phyloP scores from a whole-genome alignment of 1,139 yeast species.

The Casaregolazyma suthepensis region DNA sequence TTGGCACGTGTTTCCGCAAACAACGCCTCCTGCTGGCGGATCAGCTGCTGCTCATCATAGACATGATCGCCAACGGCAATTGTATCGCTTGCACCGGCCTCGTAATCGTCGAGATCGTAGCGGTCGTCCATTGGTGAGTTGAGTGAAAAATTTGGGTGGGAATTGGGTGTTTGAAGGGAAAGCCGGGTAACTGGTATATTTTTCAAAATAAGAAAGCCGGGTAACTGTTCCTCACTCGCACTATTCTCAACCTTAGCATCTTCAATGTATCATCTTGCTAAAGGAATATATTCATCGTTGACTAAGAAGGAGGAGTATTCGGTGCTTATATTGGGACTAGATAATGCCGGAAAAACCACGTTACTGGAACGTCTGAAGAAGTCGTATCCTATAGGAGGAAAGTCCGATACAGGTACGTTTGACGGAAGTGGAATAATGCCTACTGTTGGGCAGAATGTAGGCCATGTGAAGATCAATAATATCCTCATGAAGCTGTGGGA shows the following conservation, averaged over 20 bases:
- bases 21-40: slow-evolving; percentile 26
- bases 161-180: not conserved
- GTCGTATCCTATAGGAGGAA: slow-evolving; percentile 29
- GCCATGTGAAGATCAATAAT: slow-evolving; percentile 47
- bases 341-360: slow-evolving; percentile 94
- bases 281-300: slow-evolving; percentile 51
- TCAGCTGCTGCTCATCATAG: slow-evolving; percentile 30
- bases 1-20: slow-evolving; percentile 9
- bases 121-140: slow-evolving; percentile 20
- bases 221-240: too few species aligned
- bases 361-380: slow-evolving; percentile 59
- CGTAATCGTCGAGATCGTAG: slow-evolving; percentile 24
- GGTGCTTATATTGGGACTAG: slow-evolving; percentile 79
- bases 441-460: slow-evolving; percentile 72
- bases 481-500: slow-evolving; percentile 83
- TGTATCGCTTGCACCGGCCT: slow-evolving; percentile 19
- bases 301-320: slow-evolving; percentile 62
- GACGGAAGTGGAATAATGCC: slow-evolving; percentile 41
- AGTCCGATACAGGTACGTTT: not conserved
- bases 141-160: slow-evolving; percentile 5
- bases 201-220: too few species aligned
- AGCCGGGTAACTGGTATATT: not conserved
- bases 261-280: slow-evolving; percentile 59
- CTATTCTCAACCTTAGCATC: too few species aligned
- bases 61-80: slow-evolving; percentile 30